Evolutionary conservation across 73 alveolate genomes (phyloP).

Genomic region (Diophrys appendiculata): DNA sequence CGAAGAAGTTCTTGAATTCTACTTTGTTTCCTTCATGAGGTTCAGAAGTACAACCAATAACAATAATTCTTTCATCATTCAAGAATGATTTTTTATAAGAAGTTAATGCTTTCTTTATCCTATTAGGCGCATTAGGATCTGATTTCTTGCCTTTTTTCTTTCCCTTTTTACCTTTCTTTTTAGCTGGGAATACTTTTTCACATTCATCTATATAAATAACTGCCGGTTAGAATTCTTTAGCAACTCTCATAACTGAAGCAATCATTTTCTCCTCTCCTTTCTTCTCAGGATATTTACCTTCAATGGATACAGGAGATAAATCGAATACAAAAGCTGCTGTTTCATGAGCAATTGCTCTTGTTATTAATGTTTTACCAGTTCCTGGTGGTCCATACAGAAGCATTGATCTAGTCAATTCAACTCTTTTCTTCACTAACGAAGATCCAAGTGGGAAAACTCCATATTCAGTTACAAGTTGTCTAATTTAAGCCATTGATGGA

Average conservation of each 20-base stretch:
- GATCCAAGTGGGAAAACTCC: conserved; percentile 85
- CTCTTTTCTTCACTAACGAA: conserved; percentile 72
- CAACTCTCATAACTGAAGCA: conserved; percentile 77
- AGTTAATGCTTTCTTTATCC: conserved; percentile 59
- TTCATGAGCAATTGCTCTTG: conserved; percentile 94
- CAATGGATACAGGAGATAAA: conserved; percentile 72
- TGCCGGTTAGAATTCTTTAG: conserved; percentile 85
- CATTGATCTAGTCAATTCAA: conserved; percentile 60
- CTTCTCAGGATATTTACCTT: conserved; percentile 66
- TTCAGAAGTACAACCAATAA: conserved; percentile 80
- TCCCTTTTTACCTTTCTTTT: conserved; percentile 71
- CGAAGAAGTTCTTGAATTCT: conserved; percentile 77
- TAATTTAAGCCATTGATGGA: conserved; percentile 80
- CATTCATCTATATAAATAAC: conserved; percentile 80
- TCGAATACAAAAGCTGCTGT: conserved; percentile 93
- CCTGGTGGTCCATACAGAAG: conserved; percentile 98
- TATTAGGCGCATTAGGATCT: conserved; percentile 60
- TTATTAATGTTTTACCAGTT: conserved; percentile 94
- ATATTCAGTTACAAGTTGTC: conserved; percentile 74
- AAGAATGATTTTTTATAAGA: conserved; percentile 69
- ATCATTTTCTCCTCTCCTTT: conserved; percentile 73
- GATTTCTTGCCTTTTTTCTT: conserved; percentile 73
- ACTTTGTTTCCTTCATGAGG: conserved; percentile 72
- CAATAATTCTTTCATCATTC: conserved; percentile 58
- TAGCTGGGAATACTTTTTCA: conserved; percentile 84